A percentile compares a stretch with the other conserved stretches of the same genome.
These are phyloP conservation scores for Stachybotrys elegans DNA, from an alignment of 2,329 filamentous ascomycete species.

Conservation along the genomic window DNA sequence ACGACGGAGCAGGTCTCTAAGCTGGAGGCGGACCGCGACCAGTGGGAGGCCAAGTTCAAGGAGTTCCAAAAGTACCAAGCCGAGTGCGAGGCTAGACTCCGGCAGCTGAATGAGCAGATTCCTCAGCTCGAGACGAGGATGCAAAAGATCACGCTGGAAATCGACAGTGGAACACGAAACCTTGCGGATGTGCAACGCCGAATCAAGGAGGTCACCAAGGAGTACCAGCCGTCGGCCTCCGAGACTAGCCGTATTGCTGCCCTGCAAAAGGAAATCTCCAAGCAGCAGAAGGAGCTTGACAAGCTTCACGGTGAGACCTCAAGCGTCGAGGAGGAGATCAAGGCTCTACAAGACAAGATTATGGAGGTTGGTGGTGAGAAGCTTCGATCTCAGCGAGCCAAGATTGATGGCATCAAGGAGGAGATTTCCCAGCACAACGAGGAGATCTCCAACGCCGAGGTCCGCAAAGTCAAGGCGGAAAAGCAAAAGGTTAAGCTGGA, in stretches of 20 bases:
- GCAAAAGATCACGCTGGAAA: constrained; percentile 83
- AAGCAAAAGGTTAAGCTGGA: constrained; percentile 86
- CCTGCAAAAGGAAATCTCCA: constrained; percentile 72
- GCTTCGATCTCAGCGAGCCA: constrained; percentile 82
- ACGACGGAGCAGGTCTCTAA: constrained; percentile 84
- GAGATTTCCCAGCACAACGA: constrained; percentile 78
- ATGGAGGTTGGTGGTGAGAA: constrained; percentile 97
- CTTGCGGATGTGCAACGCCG: constrained; percentile 78
- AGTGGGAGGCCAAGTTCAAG: constrained; percentile 75
- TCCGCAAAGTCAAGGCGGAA: constrained; percentile 86
- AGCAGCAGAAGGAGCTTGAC: constrained; percentile 71
- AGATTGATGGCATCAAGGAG: constrained; percentile 83
- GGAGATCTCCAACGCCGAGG: constrained; percentile 78
- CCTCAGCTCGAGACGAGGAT: constrained; percentile 84
- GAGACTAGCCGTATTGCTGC: constrained; percentile 70
- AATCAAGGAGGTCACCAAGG: constrained; percentile 75
- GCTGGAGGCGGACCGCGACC: constrained; percentile 81
- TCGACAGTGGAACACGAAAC: constrained; percentile 82
- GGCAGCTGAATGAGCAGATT: constrained; percentile 69
- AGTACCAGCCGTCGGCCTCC: constrained; percentile 73
- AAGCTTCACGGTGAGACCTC: constrained; percentile 80
- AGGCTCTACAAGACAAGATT: constrained; percentile 88
- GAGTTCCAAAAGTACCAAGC: constrained; percentile 81
- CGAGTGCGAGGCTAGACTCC: constrained; percentile 69
- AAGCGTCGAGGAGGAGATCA: constrained; percentile 89